phyloP scores from a whole-genome alignment of 192 early-diverging fungal species.

The Coemansia sp. region DNA sequence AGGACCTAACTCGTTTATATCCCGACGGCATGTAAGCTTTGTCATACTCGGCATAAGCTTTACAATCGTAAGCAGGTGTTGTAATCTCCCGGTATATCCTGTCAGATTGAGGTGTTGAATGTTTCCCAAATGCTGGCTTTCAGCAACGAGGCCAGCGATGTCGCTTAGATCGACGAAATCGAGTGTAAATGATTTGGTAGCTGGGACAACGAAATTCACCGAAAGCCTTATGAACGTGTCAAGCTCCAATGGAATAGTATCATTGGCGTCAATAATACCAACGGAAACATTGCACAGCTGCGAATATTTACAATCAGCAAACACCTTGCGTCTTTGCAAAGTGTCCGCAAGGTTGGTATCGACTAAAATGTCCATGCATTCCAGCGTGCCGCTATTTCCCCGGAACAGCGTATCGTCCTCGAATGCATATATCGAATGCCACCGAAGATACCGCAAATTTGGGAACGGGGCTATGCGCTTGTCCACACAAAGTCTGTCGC shows the following conservation, averaged over 20 bases:
- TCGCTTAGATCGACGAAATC: not conserved
- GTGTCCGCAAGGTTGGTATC: constrained; percentile 13
- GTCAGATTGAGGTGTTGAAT: not conserved
- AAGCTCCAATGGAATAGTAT: not conserved
- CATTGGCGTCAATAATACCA: not conserved
- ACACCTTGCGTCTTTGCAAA: constrained; percentile 6
- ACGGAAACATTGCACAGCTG: not conserved
- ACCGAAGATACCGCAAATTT: not conserved
- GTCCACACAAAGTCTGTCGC: not conserved
- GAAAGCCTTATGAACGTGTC: not conserved
- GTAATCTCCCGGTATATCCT: not conserved
- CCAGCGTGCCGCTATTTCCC: constrained; percentile 13
- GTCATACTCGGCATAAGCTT: not conserved
- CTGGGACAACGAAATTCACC: not conserved
- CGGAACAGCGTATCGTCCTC: constrained; percentile 25
- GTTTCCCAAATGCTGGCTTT: not conserved
- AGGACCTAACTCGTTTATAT: too few species aligned
- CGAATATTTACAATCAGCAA: constrained; percentile 1
- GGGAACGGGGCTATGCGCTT: constrained; percentile 7
- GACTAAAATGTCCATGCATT: constrained; percentile 9
- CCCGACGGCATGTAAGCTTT: not conserved
- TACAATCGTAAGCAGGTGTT: not conserved
- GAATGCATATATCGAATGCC: constrained; percentile 27
- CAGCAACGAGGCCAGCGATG: not conserved
- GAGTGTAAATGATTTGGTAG: not conserved